These are phyloP conservation scores for Fusarium drepaniforme DNA, from an alignment of 2,329 filamentous ascomycete species.

Conservation along the genomic window DNA sequence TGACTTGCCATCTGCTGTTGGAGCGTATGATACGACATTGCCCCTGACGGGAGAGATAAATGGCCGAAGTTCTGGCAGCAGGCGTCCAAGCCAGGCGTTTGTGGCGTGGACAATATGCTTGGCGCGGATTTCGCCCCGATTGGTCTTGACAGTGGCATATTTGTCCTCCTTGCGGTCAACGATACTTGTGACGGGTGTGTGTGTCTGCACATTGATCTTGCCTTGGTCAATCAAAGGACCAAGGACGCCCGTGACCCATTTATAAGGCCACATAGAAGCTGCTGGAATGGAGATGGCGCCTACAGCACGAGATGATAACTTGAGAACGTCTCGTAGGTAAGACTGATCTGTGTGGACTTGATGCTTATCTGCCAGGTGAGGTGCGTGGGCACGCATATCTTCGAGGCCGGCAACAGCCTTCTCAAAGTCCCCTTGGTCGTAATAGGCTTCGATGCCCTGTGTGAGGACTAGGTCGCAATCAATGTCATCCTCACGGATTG, in stretches of 20 bases:
- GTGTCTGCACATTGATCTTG: neutral
- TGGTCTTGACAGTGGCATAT: neutral
- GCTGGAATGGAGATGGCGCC: neutral
- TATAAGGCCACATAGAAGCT: neutral
- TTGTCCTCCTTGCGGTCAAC: neutral
- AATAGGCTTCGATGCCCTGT: conserved; percentile 22
- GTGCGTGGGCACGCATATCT: conserved; percentile 34
- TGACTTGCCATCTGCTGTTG: neutral
- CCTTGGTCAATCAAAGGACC: neutral
- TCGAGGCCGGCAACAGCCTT: conserved; percentile 25
- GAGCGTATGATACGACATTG: neutral
- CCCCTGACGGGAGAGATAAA: neutral
- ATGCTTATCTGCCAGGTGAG: conserved; percentile 29
- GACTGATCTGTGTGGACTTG: conserved; percentile 24
- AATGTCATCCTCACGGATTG: conserved; percentile 31
- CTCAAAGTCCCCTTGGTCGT: conserved; percentile 17
- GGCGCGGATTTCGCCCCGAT: neutral
- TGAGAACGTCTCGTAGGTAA: conserved; percentile 17
- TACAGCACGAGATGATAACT: conserved; percentile 10
- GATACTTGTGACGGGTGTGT: neutral
- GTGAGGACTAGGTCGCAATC: conserved; percentile 31
- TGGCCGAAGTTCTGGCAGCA: neutral
- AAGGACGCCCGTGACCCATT: neutral
- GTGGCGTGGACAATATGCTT: neutral
- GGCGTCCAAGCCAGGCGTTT: neutral